Evolutionary conservation across 306 rosid genomes (phyloP), one percentile per base, ranked within the genome.

Genomic region (Lathyrus aphaca): DNA sequence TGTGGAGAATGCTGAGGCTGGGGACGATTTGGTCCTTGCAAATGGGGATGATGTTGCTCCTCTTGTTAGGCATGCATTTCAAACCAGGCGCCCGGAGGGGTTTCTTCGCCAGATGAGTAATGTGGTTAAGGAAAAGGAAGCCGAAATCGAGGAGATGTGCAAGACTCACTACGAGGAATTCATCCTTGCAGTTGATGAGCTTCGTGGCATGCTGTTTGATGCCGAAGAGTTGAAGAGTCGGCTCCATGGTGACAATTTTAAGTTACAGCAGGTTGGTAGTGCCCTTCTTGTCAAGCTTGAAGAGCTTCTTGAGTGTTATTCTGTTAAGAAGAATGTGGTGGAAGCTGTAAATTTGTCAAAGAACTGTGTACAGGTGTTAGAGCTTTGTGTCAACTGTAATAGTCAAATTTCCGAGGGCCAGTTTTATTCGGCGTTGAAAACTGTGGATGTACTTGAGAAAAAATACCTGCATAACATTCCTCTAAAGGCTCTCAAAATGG

Each of bases 81-180:
- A 94, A 81, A 87, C 66, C 77, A 89, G 97, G 19, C 82, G 80
- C 51, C 96, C 97, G 0, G 95, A 94, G 61, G 82, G 85, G 45
- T 89, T 94, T 42, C 86, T 90, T 69, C 91, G 77, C 69, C 97
- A 88, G 85, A 84, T 94, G 72, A 88, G 71, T 73, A 77, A 73
- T 43, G 83, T 94, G 16, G 92, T 91, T 66, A 87, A 80, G 82
- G 84, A 88, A 81, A 91, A 88, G 66, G 99, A 91, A 83, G 86
- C 77, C 17, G 99, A 90, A 72, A 94, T 94, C 0, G 97, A 94
- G 85, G 99, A 94, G 64, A 84, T 88, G 69, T 94, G 98, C 79
- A 90, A 91, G 89, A 94, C 86, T 14, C 97, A 94, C 58, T 94
- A 94, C 0, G 98, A 94, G 87, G 96, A 94, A 66, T 94, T 94